Base-by-base conservation (phyloP, 805 yeast species). In the Yarrowia divulgata region DNA sequence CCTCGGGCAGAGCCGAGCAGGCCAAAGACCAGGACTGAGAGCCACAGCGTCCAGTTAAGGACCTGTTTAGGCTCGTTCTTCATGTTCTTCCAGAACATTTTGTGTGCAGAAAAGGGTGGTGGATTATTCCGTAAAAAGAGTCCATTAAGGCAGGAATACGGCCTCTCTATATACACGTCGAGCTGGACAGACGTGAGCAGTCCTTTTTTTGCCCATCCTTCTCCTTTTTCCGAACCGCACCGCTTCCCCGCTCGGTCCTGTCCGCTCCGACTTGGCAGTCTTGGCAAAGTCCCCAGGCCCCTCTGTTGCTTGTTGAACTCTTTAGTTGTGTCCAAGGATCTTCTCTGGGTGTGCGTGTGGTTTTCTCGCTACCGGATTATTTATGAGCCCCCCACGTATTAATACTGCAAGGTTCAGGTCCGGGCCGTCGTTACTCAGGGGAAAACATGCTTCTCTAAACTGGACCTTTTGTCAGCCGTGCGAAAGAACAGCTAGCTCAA, bases 1-100 rank as follows among this genome's bases (percentile, higher is more conserved):
- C 89, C 89, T 75, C 89, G 77, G 10, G 87, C 86, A 35, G 84
- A 79, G 8, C 89, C 89, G 50, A 85, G 75, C 34, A 85, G 74
- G 64, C 89, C 89, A 76, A 85, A 86, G 1, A 84, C 80, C 34
- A 82, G 76, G 14, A 84, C 82, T 0, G 85, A 78, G 58, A 81
- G 72, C 75, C 77, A 84, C 49, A 86, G 79, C 5, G 82, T 80
- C 74, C 77, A 72, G 77, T 85, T 85, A 32, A 70, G 64, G 42
- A 68, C 50, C 60, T 67, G 69, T 40, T 50, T 70, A 45, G 66
- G 66, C 66, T 60, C 66, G 32, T 60, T 60, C 46, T 60, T 60
- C 46, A 67, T 57, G 63, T 57, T 57, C 29, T 57, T 57, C 63
- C 63, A 57, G 29, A 57, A 57, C 63, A 57, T 55, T 23, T 5